Percentiles rank a stretch among this genome's conserved stretches.
Conservation (phyloP, 2,329 filamentous ascomycete species). For the Calycina herbarum region DNA sequence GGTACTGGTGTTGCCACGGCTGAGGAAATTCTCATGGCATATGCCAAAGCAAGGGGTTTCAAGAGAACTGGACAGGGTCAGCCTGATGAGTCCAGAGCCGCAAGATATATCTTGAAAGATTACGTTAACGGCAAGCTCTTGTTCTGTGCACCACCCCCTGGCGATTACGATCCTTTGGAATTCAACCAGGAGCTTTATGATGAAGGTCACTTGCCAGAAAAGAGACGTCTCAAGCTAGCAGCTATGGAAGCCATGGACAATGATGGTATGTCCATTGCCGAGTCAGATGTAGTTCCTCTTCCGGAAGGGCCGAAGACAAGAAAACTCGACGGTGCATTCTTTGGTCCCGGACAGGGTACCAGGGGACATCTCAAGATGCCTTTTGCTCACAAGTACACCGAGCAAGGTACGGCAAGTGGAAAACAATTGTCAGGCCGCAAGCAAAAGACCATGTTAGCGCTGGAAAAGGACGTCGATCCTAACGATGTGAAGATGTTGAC, state of each 20-base stretch:
- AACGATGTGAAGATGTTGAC: constrained; percentile 66
- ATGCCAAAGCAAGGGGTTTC: constrained; percentile 87
- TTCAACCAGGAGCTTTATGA: constrained; percentile 95
- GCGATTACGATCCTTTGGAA: constrained; percentile 65
- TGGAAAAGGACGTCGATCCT: constrained; percentile 83
- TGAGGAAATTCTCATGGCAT: constrained; percentile 80
- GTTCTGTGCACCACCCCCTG: constrained; percentile 84
- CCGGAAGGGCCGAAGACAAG: constrained; percentile 71
- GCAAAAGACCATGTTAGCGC: constrained; percentile 72
- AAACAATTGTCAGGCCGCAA: constrained; percentile 84
- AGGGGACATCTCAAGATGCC: constrained; percentile 72
- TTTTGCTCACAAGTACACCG: constrained; percentile 86
- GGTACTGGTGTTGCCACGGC: constrained; percentile 85
- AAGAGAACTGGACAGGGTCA: constrained; percentile 85
- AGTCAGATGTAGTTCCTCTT: constrained; percentile 52
- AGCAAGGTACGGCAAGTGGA: constrained; percentile 65
- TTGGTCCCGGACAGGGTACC: constrained; percentile 62
- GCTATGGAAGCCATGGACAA: constrained; percentile 34
- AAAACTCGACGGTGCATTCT: constrained; percentile 86
- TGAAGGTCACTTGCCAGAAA: constrained; percentile 75
- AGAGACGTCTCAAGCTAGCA: constrained; percentile 68
- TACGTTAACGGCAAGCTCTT: constrained; percentile 96
- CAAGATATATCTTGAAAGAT: constrained; percentile 88
- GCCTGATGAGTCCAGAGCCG: constrained; percentile 90
- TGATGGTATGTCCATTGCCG: constrained; percentile 42